Evolutionary conservation across 257 asterid genomes (phyloP).

Genomic region (Penstemon davidsonii): DNA sequence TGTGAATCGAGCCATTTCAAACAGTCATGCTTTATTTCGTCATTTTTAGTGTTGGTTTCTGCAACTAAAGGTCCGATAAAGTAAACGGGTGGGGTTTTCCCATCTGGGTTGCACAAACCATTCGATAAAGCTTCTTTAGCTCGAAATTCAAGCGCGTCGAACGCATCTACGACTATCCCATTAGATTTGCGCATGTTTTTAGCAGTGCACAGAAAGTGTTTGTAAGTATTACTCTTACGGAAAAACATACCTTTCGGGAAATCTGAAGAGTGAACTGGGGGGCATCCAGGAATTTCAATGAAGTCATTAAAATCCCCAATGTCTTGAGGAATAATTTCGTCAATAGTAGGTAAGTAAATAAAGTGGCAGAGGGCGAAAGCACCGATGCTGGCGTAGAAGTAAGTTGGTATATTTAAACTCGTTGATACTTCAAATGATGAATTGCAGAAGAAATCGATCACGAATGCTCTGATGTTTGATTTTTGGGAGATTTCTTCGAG

Average conservation of each 20-base stretch:
- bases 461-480: constrained; percentile 32
- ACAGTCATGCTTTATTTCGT: constrained; percentile 32
- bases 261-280: constrained; percentile 29
- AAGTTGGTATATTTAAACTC: constrained; percentile 35
- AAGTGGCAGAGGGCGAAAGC: constrained; percentile 24
- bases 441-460: constrained; percentile 43
- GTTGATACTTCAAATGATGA: constrained; percentile 36
- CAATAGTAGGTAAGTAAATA: constrained; percentile 27
- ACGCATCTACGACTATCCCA: constrained; percentile 30
- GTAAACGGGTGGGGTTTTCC: constrained; percentile 49
- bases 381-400: constrained; percentile 33
- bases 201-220: constrained; percentile 27
- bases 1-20: constrained; percentile 62
- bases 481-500: constrained; percentile 33
- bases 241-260: constrained; percentile 14
- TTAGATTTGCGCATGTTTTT: constrained; percentile 25
- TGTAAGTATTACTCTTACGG: constrained; percentile 30
- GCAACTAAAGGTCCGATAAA: constrained; percentile 45
- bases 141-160: constrained; percentile 34
- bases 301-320: constrained; percentile 16
- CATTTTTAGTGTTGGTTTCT: neutral
- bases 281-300: constrained; percentile 30
- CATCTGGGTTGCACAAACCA: constrained; percentile 41
- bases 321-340: constrained; percentile 14
- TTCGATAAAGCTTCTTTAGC: constrained; percentile 34